A percentile compares a stretch with the other conserved stretches of the same genome.
These are phyloP conservation scores for Glycine soja DNA, from an alignment of 306 rosid species.

Conservation along the genomic window DNA sequence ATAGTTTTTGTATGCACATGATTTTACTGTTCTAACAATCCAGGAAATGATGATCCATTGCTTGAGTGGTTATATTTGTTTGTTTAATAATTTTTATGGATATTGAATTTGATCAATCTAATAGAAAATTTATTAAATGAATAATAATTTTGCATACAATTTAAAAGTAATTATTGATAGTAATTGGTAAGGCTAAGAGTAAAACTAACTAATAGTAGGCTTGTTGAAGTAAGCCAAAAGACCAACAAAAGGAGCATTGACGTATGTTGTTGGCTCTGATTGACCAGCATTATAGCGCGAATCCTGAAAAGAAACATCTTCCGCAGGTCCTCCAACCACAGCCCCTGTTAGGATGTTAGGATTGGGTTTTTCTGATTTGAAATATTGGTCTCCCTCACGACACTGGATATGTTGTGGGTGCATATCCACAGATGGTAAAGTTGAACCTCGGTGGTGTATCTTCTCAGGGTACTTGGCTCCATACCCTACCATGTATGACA, in stretches of 20 bases:
- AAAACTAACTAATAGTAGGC: background rate
- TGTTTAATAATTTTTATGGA: background rate
- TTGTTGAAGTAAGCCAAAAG: conserved; percentile 59
- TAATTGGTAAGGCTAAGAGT: background rate
- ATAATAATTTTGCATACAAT: background rate
- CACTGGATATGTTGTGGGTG: conserved; percentile 45
- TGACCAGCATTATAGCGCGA: conserved; percentile 52
- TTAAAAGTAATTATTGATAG: background rate
- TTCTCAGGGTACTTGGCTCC: conserved; percentile 51
- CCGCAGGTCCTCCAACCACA: conserved; percentile 64
- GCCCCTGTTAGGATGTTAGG: conserved; percentile 56
- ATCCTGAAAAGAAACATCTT: conserved; percentile 53
- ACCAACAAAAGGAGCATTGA: conserved; percentile 72
- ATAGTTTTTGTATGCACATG: too few relatives aligned
- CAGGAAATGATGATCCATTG: too few relatives aligned
- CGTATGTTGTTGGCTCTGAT: conserved; percentile 63
- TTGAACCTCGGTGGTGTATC: conserved; percentile 64
- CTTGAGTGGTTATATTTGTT: too few relatives aligned
- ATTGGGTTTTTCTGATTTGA: conserved; percentile 21
- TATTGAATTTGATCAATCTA: too few relatives aligned
- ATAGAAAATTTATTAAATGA: too few relatives aligned
- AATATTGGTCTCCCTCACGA: conserved; percentile 47
- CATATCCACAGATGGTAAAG: conserved; percentile 40
- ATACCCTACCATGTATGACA: conserved; percentile 75
- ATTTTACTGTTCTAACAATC: too few relatives aligned